A percentile compares a stretch with the other conserved stretches of the same genome.
These are phyloP conservation scores for Debaryomyces maramus DNA, from an alignment of 805 yeast species.

Conservation along the genomic window DNA sequence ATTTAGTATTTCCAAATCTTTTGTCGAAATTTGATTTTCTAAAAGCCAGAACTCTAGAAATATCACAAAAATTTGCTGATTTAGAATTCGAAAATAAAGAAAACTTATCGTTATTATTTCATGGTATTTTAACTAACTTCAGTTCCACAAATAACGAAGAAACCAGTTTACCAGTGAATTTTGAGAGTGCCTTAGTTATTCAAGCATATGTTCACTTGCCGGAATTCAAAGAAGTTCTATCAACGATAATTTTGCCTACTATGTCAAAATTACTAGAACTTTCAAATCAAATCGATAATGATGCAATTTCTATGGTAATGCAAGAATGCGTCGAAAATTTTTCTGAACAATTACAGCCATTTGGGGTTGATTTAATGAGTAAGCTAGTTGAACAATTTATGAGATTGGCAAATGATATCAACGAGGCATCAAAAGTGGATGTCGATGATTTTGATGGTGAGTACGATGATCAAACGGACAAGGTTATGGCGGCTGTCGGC, in stretches of 20 bases:
- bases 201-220: slow-evolving; percentile 72
- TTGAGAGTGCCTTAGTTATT: slow-evolving; percentile 82
- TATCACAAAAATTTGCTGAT: slow-evolving; percentile 62
- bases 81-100: slow-evolving; percentile 45
- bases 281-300: slow-evolving; percentile 82
- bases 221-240: slow-evolving; percentile 66
- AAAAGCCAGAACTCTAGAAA: slow-evolving; percentile 72
- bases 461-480: slow-evolving; percentile 51
- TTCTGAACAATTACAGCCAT: slow-evolving; percentile 84
- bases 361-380: slow-evolving; percentile 56
- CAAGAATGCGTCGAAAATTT: slow-evolving; percentile 93
- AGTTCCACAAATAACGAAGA: slow-evolving; percentile 16
- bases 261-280: slow-evolving; percentile 77
- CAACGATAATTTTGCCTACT: slow-evolving; percentile 69
- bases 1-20: slow-evolving; percentile 72
- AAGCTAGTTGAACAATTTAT: slow-evolving; percentile 71
- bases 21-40: slow-evolving; percentile 61
- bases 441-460: slow-evolving; percentile 29
- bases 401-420: slow-evolving; percentile 38
- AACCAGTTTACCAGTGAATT: slow-evolving; percentile 65
- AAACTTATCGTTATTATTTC: slow-evolving; percentile 26
- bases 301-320: slow-evolving; percentile 84
- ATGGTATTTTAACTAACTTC: slow-evolving; percentile 36
- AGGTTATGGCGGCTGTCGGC: slow-evolving; percentile 80
- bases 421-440: slow-evolving; percentile 49